Conservation (phyloP, 345 rosid species). For the Mercurialis annua region DNA sequence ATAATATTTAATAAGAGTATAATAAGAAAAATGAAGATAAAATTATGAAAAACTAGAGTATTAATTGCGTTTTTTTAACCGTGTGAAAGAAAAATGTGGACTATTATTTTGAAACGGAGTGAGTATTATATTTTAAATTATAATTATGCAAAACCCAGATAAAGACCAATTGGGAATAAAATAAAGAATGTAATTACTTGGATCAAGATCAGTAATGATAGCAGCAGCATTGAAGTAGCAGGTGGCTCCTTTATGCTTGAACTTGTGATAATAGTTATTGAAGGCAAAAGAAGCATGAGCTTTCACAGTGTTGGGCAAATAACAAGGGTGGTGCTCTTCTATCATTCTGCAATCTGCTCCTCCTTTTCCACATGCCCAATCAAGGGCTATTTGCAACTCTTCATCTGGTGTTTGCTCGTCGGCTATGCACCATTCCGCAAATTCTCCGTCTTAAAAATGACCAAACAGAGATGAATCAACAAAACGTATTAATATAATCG, state of each 20-base stretch:
- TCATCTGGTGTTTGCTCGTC: constrained; percentile 57
- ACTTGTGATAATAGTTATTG: constrained; percentile 59
- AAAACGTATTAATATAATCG: too few relatives aligned
- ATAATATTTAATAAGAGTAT: too few relatives aligned
- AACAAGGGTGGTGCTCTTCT: constrained; percentile 42
- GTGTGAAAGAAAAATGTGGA: too few relatives aligned
- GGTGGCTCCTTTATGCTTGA: constrained; percentile 53
- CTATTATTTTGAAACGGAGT: too few relatives aligned
- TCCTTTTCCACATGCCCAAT: constrained; percentile 65
- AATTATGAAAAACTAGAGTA: too few relatives aligned
- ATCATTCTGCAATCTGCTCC: constrained; percentile 51
- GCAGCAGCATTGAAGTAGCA: constrained; percentile 63
- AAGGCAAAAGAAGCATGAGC: constrained; percentile 64
- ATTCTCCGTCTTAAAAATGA: constrained; percentile 32
- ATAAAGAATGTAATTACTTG: constrained; percentile 35
- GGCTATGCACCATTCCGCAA: constrained; percentile 66
- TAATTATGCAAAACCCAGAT: too few relatives aligned
- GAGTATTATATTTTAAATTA: too few relatives aligned
- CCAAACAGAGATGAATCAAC: neutral
- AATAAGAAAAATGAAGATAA: too few relatives aligned
- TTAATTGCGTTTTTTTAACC: too few relatives aligned
- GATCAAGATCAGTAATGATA: constrained; percentile 54
- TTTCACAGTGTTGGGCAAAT: constrained; percentile 38
- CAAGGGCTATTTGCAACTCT: constrained; percentile 48
- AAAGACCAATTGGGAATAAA: too few relatives aligned